Conservation (phyloP, 2,329 filamentous ascomycete genomes). For the Fusarium bactridioides region DNA sequence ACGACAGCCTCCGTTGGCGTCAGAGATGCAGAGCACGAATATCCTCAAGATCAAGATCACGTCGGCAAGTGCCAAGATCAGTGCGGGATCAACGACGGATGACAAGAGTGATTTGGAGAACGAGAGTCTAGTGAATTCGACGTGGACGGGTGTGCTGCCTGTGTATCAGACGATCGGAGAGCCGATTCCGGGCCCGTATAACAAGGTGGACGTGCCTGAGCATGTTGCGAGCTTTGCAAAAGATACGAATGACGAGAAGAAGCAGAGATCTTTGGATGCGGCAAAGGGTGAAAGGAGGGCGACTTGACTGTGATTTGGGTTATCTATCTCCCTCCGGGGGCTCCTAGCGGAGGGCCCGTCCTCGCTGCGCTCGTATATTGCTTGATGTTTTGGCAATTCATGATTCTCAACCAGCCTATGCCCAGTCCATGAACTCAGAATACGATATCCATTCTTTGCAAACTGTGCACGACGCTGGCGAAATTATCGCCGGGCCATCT, state of each 20-base stretch:
- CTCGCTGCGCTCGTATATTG: not conserved
- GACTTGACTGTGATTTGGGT: not conserved
- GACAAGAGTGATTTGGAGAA: constrained; percentile 59
- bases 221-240: constrained; percentile 60
- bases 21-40: constrained; percentile 78
- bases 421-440: too few species aligned
- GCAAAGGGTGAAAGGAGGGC: constrained; percentile 37
- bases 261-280: constrained; percentile 38
- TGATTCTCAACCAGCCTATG: fast-evolving
- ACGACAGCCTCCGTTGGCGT: constrained; percentile 72
- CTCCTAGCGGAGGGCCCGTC: not conserved
- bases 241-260: constrained; percentile 47
- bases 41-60: constrained; percentile 74
- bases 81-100: constrained; percentile 69
- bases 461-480: fast-evolving
- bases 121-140: constrained; percentile 49
- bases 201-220: constrained; percentile 66
- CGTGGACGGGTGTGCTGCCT: constrained; percentile 68
- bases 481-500: not conserved
- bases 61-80: constrained; percentile 78
- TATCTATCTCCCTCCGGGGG: not conserved
- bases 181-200: constrained; percentile 67
- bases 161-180: constrained; percentile 70
- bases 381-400: too few species aligned
- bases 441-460: fast-evolving